These are phyloP conservation scores for Pontederia crassipes DNA, from an alignment of 176 grass and related monocot genomes.

Conservation along the genomic window DNA sequence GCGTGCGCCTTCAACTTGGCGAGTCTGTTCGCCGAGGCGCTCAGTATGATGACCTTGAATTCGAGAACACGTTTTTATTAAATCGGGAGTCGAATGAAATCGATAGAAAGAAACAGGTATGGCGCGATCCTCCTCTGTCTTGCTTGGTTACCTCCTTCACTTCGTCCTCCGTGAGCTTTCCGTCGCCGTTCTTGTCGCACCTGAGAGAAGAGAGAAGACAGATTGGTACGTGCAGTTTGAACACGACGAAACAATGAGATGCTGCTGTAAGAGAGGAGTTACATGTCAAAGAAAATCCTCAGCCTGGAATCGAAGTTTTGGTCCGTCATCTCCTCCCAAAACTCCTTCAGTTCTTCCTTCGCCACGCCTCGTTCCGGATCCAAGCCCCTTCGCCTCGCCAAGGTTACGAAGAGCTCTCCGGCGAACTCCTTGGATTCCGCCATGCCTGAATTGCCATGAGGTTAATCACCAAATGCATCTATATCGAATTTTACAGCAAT, in stretches of 20 bases:
- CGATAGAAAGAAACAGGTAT: background rate
- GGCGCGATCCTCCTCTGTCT: too few species aligned
- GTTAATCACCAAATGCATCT: background rate
- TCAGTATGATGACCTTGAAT: conserved; percentile 72
- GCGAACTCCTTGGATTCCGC: conserved; percentile 93
- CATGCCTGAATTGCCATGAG: conserved; percentile 46
- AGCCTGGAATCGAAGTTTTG: conserved; percentile 96
- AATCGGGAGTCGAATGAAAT: background rate
- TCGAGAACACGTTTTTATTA: background rate
- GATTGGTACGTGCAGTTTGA: too few species aligned
- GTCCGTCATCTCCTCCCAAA: conserved; percentile 95
- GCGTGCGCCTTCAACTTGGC: conserved; percentile 80
- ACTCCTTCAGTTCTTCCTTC: conserved; percentile 82
- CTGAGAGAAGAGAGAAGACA: conserved; percentile 15
- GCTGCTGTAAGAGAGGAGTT: conserved; percentile 8
- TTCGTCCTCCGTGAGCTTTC: conserved; percentile 93
- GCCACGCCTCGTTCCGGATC: conserved; percentile 45
- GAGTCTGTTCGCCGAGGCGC: conserved; percentile 91
- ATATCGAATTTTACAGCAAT: too few species aligned
- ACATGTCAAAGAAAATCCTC: conserved; percentile 99
- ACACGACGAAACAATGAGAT: background rate
- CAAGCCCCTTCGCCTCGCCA: conserved; percentile 58
- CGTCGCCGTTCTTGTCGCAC: conserved; percentile 99
- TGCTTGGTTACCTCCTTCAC: conserved; percentile 67
- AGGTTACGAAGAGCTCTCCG: conserved; percentile 62